phyloP scores from a whole-genome alignment of 148 eudicot genomes.

The Limonium bicolor region DNA sequence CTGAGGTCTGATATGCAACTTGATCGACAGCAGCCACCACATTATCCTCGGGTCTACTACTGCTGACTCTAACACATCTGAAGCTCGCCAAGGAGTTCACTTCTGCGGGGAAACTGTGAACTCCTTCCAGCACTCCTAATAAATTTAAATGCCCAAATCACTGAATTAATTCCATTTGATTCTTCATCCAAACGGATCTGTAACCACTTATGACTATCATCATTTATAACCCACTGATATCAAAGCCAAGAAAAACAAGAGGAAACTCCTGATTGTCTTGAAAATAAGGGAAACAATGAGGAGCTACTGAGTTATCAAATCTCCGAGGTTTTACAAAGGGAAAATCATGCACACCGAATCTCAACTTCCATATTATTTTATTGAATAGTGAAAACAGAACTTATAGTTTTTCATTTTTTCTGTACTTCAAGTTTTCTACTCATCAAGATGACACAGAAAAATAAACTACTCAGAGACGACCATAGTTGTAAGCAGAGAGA shows the following conservation, averaged over 20 bases:
- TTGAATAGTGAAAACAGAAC: too few species aligned
- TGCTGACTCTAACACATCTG: conserved; percentile 30
- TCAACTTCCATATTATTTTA: too few species aligned
- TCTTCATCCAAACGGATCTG: not conserved
- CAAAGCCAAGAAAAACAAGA: too few species aligned
- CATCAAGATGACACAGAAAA: not conserved
- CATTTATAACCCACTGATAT: not conserved
- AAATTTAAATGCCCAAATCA: not conserved
- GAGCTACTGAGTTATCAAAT: too few species aligned
- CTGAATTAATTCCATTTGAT: not conserved
- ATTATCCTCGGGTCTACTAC: conserved; percentile 35
- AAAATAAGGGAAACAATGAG: too few species aligned
- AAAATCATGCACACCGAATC: too few species aligned
- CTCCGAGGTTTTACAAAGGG: too few species aligned
- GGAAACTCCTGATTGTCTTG: too few species aligned
- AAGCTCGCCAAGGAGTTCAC: conserved; percentile 21
- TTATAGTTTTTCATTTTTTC: too few species aligned
- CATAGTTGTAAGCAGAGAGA: conserved; percentile 5
- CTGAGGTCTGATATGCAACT: conserved; percentile 39
- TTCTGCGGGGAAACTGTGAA: conserved; percentile 23
- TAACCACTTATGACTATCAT: not conserved
- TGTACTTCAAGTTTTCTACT: too few species aligned
- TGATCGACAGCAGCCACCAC: conserved; percentile 23
- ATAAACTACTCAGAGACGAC: too few species aligned
- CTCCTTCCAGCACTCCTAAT: conserved; percentile 17